phyloP scores from a whole-genome alignment of 805 yeast species.

The Candida anglica region DNA sequence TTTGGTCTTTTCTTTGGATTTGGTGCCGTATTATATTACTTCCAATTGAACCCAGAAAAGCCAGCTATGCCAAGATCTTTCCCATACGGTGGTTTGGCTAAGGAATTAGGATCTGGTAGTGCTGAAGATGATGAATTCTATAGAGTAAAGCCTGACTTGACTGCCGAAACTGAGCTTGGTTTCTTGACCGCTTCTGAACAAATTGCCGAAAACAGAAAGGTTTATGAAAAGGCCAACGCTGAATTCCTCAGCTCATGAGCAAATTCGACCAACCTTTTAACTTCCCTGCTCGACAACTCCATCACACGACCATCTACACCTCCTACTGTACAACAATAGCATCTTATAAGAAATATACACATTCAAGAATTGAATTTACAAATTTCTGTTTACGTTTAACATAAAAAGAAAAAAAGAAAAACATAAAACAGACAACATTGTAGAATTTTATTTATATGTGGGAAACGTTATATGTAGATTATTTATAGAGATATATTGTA shows the following conservation, averaged over 20 bases:
- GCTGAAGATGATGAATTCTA: constrained; percentile 41
- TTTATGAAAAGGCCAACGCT: constrained; percentile 31
- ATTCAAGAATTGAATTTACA: no score
- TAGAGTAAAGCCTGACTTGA: constrained; percentile 36
- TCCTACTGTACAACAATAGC: no score
- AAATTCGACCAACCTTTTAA: no score
- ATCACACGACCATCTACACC: no score
- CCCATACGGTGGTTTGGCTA: constrained; percentile 73
- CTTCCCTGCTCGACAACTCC: no score
- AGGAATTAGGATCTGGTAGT: constrained; percentile 63
- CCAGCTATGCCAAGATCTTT: constrained; percentile 74
- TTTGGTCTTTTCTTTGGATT: constrained; percentile 37
- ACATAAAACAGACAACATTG: no score
- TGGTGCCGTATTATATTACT: constrained; percentile 39
- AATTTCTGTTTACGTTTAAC: no score
- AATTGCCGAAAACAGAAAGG: constrained; percentile 23
- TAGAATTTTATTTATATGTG: no score
- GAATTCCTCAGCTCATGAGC: constrained; percentile 35
- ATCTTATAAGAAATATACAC: no score
- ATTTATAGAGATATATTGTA: no score
- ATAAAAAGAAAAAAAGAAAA: no score
- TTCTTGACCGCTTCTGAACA: constrained; percentile 29
- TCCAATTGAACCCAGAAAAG: constrained; percentile 55
- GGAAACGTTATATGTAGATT: no score
- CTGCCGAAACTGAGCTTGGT: constrained; percentile 35